Base-by-base conservation (phyloP, 73 alveolate genomes). In the Symbiodinium natans region DNA sequence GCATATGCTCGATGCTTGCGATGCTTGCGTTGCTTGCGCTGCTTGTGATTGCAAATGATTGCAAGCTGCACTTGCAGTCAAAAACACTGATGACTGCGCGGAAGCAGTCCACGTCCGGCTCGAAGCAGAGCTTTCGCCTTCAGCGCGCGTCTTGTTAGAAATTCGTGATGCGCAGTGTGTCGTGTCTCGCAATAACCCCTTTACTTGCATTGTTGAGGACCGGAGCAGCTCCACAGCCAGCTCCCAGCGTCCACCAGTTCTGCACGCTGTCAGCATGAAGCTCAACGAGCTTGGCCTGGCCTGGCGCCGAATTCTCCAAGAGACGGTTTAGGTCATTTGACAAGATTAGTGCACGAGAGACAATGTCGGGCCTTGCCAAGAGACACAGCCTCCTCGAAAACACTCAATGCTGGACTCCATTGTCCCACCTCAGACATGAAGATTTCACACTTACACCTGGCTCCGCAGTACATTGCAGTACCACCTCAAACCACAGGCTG, bases 81-180 rank as follows among this genome's bases (percentile, higher is more conserved):
- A n/a, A n/a, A 27, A 27, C 3, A 29, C 80, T 63, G 38, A 27
- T 27, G 36, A 29, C 80, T 63, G 80, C 80, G 13, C 36, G 38
- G 80, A 63, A 63, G 80, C 80, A 63, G 80, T 63, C 80, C 80
- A 63, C 11, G 27, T 63, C 80, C 36, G 80, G 36, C 80, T 63
- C 38, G 36, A 63, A 29, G n/a, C n/a, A n/a, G n/a, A n/a, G n/a
- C n/a, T n/a, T n/a, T n/a, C n/a, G n/a, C n/a, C n/a, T n/a, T n/a
- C n/a, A n/a, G n/a, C n/a, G n/a, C n/a, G n/a, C n/a, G n/a, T n/a
- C n/a, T n/a, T n/a, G n/a, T n/a, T n/a, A n/a, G n/a, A n/a, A n/a
- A n/a, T n/a, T n/a, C n/a, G n/a, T n/a, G n/a, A n/a, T n/a, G n/a
- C n/a, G n/a, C n/a, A n/a, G n/a, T n/a, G n/a, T n/a, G n/a, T n/a